Conservation (phyloP, 2,329 filamentous ascomycete genomes). For the Alternaria arbusti region DNA sequence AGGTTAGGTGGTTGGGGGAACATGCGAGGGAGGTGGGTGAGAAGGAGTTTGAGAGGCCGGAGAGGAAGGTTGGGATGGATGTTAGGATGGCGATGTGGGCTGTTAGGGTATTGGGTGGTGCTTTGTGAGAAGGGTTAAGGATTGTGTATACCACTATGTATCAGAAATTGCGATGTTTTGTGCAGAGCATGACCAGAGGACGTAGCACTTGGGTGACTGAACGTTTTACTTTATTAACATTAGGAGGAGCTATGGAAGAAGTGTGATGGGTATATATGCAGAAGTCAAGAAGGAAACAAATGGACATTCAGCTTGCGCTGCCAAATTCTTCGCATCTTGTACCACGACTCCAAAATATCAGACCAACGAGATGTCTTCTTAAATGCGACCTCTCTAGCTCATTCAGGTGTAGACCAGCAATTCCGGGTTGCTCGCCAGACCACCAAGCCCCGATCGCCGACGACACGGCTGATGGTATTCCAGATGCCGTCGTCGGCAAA, state of each 20-base stretch:
- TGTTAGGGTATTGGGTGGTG: slow-evolving; percentile 82
- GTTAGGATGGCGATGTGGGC: slow-evolving; percentile 95
- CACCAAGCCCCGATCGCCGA: slow-evolving; percentile 57
- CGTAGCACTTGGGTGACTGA: not conserved
- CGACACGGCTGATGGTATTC: slow-evolving; percentile 71
- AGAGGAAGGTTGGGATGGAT: slow-evolving; percentile 83
- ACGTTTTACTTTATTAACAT: not conserved
- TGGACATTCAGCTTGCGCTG: slow-evolving; percentile 1
- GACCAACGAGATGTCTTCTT: not conserved
- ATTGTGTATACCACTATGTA: not conserved
- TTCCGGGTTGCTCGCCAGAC: slow-evolving; percentile 52
- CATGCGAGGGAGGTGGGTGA: slow-evolving; percentile 72
- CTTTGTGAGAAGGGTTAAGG: slow-evolving; percentile 62
- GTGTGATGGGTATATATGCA: slow-evolving; percentile 8
- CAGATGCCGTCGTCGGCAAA: slow-evolving; percentile 78
- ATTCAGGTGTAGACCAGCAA: slow-evolving; percentile 36
- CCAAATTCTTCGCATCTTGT: not conserved
- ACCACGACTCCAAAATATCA: not conserved
- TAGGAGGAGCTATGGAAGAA: not conserved
- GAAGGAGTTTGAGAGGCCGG: slow-evolving; percentile 79
- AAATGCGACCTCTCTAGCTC: not conserved
- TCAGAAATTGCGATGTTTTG: not conserved
- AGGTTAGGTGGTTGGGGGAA: slow-evolving; percentile 80
- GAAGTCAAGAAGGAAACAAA: not conserved
- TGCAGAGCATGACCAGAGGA: not conserved